Conservation (phyloP, 139 green algal species). For the Coelastrella sp. region DNA sequence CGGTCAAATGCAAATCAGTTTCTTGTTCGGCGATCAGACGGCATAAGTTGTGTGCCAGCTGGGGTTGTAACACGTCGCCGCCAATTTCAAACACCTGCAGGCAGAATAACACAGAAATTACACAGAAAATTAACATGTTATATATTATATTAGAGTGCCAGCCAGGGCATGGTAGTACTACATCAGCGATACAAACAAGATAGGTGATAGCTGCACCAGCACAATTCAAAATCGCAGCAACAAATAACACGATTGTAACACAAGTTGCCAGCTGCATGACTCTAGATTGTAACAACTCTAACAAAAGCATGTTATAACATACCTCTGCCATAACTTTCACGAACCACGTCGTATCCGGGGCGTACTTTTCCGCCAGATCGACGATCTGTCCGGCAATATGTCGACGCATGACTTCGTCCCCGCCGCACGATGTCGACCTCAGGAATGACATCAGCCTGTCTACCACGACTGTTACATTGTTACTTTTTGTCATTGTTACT, state of each 20-base stretch:
- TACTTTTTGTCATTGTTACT: slow-evolving; percentile 94
- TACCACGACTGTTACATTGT: slow-evolving; percentile 96
- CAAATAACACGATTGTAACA: background rate
- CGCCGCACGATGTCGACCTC: slow-evolving; percentile 17
- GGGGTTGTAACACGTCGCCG: slow-evolving; percentile 83
- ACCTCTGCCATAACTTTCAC: slow-evolving; percentile 82
- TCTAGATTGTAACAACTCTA: no score
- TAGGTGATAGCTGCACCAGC: no score
- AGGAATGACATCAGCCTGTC: slow-evolving; percentile 93
- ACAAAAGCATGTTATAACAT: background rate
- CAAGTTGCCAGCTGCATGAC: background rate
- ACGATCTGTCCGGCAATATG: slow-evolving; percentile 69
- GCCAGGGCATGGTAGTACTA: no score
- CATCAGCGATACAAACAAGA: no score
- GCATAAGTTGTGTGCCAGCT: slow-evolving; percentile 86
- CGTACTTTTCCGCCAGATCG: slow-evolving; percentile 92
- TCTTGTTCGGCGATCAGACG: slow-evolving; percentile 92
- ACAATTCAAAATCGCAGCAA: no score
- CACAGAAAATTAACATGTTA: no score
- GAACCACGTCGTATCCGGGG: slow-evolving; percentile 93
- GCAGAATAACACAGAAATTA: background rate
- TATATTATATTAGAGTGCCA: no score
- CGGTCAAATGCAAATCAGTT: slow-evolving; percentile 61
- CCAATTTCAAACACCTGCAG: slow-evolving; percentile 86
- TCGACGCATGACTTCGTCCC: slow-evolving; percentile 73